phyloP scores from a whole-genome alignment of 164 flowering plant genomes.

The Vitis amurensis region DNA sequence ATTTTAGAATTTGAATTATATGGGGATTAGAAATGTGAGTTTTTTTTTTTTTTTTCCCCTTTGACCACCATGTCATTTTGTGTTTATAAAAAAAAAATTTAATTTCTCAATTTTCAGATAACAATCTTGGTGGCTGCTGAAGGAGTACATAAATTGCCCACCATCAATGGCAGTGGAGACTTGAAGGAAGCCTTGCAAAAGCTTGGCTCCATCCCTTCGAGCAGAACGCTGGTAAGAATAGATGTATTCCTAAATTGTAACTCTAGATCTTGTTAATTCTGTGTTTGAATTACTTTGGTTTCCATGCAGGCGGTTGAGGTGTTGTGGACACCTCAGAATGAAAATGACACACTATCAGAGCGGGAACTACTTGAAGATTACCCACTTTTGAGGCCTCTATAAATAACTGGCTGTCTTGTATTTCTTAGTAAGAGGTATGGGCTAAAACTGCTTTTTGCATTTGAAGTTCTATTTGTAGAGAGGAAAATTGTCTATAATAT shows the following conservation, averaged over 20 bases:
- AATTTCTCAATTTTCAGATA: conserved; percentile 42
- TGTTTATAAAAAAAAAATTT: not conserved
- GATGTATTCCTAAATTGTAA: not conserved
- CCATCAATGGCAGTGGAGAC: conserved; percentile 70
- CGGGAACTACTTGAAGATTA: conserved; percentile 89
- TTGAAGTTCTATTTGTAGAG: not conserved
- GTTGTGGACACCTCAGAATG: conserved; percentile 96
- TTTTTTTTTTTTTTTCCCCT: not conserved
- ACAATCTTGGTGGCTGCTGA: conserved; percentile 91
- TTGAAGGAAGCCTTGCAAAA: conserved; percentile 88
- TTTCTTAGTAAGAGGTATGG: too few species aligned
- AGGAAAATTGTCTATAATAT: not conserved
- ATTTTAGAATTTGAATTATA: too few species aligned
- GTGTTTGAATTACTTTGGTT: conserved; percentile 10
- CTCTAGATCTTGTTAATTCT: not conserved
- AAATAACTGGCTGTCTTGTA: not conserved
- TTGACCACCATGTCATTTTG: not conserved
- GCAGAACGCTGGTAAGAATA: conserved; percentile 58
- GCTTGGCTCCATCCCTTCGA: conserved; percentile 78
- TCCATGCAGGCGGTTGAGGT: conserved; percentile 87
- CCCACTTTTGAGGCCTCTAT: conserved; percentile 87
- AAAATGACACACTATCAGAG: conserved; percentile 79
- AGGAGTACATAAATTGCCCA: conserved; percentile 74
- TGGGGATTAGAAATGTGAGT: not conserved
- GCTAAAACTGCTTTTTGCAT: not conserved